Percentiles rank a stretch among this genome's conserved stretches.
Evolutionary conservation across 495 filamentous ascomycete species (phyloP).

Genomic region (Physcia stellaris): DNA sequence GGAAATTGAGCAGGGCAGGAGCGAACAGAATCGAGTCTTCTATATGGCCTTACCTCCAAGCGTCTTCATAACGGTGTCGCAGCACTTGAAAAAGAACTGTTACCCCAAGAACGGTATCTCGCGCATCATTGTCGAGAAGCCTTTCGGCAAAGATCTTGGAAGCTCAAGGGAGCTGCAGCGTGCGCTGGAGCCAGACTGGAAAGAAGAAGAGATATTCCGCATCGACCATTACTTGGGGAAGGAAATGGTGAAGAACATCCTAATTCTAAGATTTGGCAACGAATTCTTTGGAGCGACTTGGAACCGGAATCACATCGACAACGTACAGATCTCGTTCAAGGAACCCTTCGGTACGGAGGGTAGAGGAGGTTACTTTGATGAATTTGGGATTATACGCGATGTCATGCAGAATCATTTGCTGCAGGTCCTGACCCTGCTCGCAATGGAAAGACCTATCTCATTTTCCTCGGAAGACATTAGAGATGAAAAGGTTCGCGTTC

Average conservation of each 20-base stretch:
- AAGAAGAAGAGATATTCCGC: constrained; percentile 97
- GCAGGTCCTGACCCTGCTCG: constrained; percentile 88
- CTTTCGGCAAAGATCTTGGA: constrained; percentile 91
- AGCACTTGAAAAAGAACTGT: constrained; percentile 93
- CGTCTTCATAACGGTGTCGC: constrained; percentile 94
- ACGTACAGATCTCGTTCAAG: constrained; percentile 96
- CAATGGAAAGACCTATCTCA: constrained; percentile 97
- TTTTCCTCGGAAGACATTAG: constrained; percentile 98
- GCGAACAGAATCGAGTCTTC: constrained; percentile 84
- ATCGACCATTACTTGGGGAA: constrained; percentile 99
- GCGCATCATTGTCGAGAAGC: constrained; percentile 97
- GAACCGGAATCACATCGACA: constrained; percentile 99
- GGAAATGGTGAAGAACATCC: constrained; percentile 99
- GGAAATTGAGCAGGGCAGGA: constrained; percentile 67
- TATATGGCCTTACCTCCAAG: constrained; percentile 99
- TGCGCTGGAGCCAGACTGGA: constrained; percentile 95
- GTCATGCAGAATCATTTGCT: constrained; percentile 97
- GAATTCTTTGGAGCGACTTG: constrained; percentile 98
- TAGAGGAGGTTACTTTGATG: constrained; percentile 97
- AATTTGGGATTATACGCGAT: constrained; percentile 98
- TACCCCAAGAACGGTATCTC: constrained; percentile 83
- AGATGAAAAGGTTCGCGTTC: constrained; percentile 95
- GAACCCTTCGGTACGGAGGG: constrained; percentile 99
- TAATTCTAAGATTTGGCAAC: constrained; percentile 96
- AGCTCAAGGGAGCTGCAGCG: constrained; percentile 93